Base-by-base conservation (phyloP, 2,329 filamentous ascomycete species). In the Leptodontidium sp. region DNA sequence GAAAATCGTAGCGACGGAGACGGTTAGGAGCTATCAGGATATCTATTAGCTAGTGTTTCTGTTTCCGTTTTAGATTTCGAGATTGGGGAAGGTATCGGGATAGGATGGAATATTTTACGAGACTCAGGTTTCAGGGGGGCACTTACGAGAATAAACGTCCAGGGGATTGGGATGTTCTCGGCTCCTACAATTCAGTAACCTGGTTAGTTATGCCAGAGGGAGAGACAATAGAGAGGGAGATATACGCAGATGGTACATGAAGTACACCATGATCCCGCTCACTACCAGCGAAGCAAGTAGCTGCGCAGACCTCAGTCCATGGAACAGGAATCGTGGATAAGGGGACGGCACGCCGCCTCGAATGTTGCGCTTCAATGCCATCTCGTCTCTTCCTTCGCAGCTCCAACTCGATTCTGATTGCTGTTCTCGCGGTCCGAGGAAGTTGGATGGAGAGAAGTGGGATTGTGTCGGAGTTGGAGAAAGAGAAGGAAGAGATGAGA, bases 161-260 rank as follows among this genome's bases (percentile, higher is more conserved):
- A 77, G 29, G 75, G 75, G 17, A 76, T 72, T 2, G 65, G 11
- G 58, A 71, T 72, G 15, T 70, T 49, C 53, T 75, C 76, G 21
- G 63, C 24, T 59, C 69, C 72, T 75, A 24, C 32, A 21, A 43
- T 61, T 32, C 11, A 15, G 24, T 26, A 6, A 24, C 15, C 61
- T 17, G 49, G 38, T 65, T 40, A 61, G 64, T 26, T 64, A 40
- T 38, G 49, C 29, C 47, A 11, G 17, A 17, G 17, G 43, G 35
- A 65, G 43, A 1, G 35, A 65, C 32, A 1, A 14, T 38, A 5
- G 35, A 26, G 26, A 55, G 49, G 58, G 49, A 35, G 7, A 70
- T 73, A 26, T 67, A 77, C 75, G 68, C 50, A 77, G 62, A 65
- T 75, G 74, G 53, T 77, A 73, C 49, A 76, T 75, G 53, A 77